A percentile compares a stretch with the other conserved stretches of the same genome.
phyloP scores from a whole-genome alignment of 2,329 filamentous ascomycete genomes.

The Dothideomycetes sp. region DNA sequence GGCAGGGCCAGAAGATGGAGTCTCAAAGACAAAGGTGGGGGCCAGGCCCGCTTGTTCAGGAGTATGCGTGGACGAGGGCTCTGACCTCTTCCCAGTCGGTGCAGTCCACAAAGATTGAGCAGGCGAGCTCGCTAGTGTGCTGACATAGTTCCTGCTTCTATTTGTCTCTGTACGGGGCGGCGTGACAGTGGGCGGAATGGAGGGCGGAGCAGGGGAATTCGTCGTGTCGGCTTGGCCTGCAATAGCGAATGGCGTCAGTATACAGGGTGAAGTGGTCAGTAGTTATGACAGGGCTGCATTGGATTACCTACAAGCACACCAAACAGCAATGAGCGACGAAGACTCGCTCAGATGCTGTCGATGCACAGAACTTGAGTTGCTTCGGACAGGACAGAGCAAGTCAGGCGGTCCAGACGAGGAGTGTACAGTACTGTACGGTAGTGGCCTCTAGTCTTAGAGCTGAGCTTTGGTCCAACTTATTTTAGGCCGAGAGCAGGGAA shows the following conservation, averaged over 20 bases:
- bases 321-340: conserved; percentile 9
- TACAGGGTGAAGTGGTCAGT: too few relatives aligned
- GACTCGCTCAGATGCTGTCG: conserved; percentile 9
- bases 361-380: conserved; percentile 1
- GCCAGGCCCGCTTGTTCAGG: neutral
- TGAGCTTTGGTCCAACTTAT: neutral
- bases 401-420: neutral
- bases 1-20: conserved; percentile 1
- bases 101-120: conserved; percentile 3
- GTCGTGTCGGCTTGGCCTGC: conserved; percentile 2
- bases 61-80: conserved; percentile 1
- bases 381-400: neutral
- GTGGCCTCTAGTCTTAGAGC: too few relatives aligned
- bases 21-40: conserved; percentile 4
- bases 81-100: conserved; percentile 2
- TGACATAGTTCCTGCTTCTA: neutral
- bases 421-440: too few relatives aligned
- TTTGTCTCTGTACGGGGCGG: neutral
- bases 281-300: neutral
- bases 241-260: neutral
- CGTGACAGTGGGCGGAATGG: conserved; percentile 1
- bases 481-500: neutral
- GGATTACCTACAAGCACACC: neutral
- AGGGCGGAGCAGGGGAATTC: conserved; percentile 2
- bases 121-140: conserved; percentile 3